phyloP scores from a whole-genome alignment of 257 asterid genomes.

The Nicotiana sylvestris region DNA sequence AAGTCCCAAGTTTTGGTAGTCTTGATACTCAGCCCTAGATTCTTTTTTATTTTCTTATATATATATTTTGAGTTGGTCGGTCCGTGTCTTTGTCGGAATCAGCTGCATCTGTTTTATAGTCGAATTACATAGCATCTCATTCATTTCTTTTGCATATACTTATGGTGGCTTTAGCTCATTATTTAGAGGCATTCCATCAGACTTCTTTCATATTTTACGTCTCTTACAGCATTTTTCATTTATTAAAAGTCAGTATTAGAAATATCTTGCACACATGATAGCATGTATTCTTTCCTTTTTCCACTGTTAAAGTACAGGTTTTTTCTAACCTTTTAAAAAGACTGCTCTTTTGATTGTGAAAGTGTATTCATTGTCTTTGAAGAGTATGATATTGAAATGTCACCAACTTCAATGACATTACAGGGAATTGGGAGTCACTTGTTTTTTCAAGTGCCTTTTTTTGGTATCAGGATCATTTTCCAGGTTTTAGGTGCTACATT shows the following conservation, averaged over 20 bases:
- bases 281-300: not conserved
- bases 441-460: not conserved
- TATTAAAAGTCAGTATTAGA: not conserved
- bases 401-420: not conserved
- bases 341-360: not conserved
- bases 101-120: slow-evolving; percentile 21
- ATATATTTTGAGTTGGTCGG: slow-evolving; percentile 23
- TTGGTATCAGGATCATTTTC: not conserved
- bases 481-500: not conserved
- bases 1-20: slow-evolving; percentile 17
- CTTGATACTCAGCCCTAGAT: slow-evolving; percentile 25
- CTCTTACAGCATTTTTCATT: not conserved
- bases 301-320: not conserved
- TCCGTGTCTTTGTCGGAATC: slow-evolving; percentile 42
- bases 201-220: slow-evolving; percentile 22
- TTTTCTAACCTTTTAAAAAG: slow-evolving; percentile 4
- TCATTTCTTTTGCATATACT: slow-evolving; percentile 30
- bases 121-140: slow-evolving; percentile 42
- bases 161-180: slow-evolving; percentile 14
- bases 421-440: not conserved
- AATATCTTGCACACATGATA: slow-evolving; percentile 18
- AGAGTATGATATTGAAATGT: not conserved
- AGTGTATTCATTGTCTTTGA: not conserved
- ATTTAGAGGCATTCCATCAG: slow-evolving; percentile 22
- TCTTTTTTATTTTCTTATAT: slow-evolving; percentile 4